These are phyloP conservation scores for Saccharomycopsis sp. DNA, from an alignment of 805 yeast species.

Conservation along the genomic window DNA sequence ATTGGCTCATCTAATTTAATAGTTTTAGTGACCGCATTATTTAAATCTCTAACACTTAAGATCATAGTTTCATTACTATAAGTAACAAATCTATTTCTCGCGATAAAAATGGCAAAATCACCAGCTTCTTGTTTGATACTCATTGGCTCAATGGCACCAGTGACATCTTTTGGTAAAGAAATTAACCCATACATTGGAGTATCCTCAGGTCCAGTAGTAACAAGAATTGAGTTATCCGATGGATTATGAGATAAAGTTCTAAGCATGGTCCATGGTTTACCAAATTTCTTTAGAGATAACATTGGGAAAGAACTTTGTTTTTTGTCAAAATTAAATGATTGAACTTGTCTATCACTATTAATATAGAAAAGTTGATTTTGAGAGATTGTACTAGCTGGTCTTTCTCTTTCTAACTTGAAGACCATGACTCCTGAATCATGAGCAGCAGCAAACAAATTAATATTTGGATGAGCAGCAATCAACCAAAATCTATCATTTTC, in stretches of 20 bases:
- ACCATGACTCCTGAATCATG: conserved; percentile 98
- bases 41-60: conserved; percentile 77
- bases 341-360: conserved; percentile 79
- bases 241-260: conserved; percentile 85
- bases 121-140: conserved; percentile 73
- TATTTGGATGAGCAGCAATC: conserved; percentile 76
- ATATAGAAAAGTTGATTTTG: conserved; percentile 70
- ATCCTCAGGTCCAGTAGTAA: conserved; percentile 67
- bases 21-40: conserved; percentile 71
- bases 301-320: conserved; percentile 65
- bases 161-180: conserved; percentile 70
- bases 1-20: conserved; percentile 61
- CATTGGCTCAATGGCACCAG: conserved; percentile 81
- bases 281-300: conserved; percentile 73
- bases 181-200: conserved; percentile 63
- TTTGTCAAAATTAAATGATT: conserved; percentile 58
- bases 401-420: conserved; percentile 92
- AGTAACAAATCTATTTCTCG: conserved; percentile 89
- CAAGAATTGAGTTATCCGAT: conserved; percentile 76
- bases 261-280: conserved; percentile 79
- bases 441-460: conserved; percentile 91
- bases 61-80: conserved; percentile 52
- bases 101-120: conserved; percentile 78
- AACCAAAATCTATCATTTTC: conserved; percentile 95
- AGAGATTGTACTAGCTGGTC: conserved; percentile 75